Conservation (phyloP, 306 rosid genomes). For the peach (Prunus persica) region Prunus_persica_NCBIv2 NC_034015.1:17064001-17064500, state of each 20-base stretch:
- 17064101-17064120: slow-evolving; percentile 50
- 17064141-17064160: slow-evolving; percentile 46
- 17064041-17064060: slow-evolving; percentile 59
- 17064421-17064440: slow-evolving; percentile 55
- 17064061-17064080: slow-evolving; percentile 41
- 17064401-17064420: slow-evolving; percentile 51
- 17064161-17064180: slow-evolving; percentile 68
- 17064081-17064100: slow-evolving; percentile 62
- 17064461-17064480: slow-evolving; percentile 68
- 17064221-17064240: neutral
- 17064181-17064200: slow-evolving; percentile 53
- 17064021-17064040: slow-evolving; percentile 74
- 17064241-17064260: neutral
- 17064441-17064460: slow-evolving; percentile 62
- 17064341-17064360: slow-evolving; percentile 48
- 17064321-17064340: neutral
- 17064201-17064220: slow-evolving; percentile 61
- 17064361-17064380: slow-evolving; percentile 58
- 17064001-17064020: slow-evolving; percentile 62
- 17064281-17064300: no score
- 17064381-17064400: slow-evolving; percentile 37
- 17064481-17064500: slow-evolving; percentile 55
- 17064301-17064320: no score
- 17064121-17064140: slow-evolving; percentile 74
- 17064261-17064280: no score